These are phyloP conservation scores for Wickerhamomyces silvicola DNA, from an alignment of 805 yeast species.

Conservation along the genomic window DNA sequence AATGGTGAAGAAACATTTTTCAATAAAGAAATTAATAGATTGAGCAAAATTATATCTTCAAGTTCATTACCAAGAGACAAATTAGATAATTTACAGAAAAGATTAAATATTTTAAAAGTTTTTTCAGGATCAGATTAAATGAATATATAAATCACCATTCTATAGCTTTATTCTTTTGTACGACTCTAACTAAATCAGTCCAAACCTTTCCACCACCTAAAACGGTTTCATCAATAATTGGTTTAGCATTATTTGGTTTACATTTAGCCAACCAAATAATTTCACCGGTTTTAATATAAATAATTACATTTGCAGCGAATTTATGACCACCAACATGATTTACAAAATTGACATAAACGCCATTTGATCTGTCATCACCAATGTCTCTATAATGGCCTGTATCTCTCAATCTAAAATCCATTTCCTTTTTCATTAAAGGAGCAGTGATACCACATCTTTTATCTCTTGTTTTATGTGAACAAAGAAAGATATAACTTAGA, in stretches of 20 bases:
- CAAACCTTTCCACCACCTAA: slow-evolving; percentile 60
- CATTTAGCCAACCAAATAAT: slow-evolving; percentile 87
- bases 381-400: slow-evolving; percentile 67
- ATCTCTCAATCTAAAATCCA: slow-evolving; percentile 67
- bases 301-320: slow-evolving; percentile 81
- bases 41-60: slow-evolving; percentile 32
- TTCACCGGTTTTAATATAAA: slow-evolving; percentile 67
- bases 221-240: slow-evolving; percentile 72
- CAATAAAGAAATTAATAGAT: slow-evolving; percentile 35
- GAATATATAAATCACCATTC: slow-evolving; percentile 35
- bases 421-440: slow-evolving; percentile 75
- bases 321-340: slow-evolving; percentile 97
- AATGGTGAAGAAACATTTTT: slow-evolving; percentile 39
- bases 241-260: slow-evolving; percentile 66
- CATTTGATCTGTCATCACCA: slow-evolving; percentile 69
- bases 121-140: slow-evolving; percentile 8
- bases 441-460: slow-evolving; percentile 93
- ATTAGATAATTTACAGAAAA: slow-evolving; percentile 42
- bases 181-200: slow-evolving; percentile 59
- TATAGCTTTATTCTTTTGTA: slow-evolving; percentile 46
- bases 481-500: slow-evolving; percentile 56
- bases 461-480: slow-evolving; percentile 90
- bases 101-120: slow-evolving; percentile 40
- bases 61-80: slow-evolving; percentile 31
- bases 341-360: slow-evolving; percentile 62